Base-by-base conservation (phyloP, 2,329 filamentous ascomycete genomes). In the Pseudogymnoascus sp. region DNA sequence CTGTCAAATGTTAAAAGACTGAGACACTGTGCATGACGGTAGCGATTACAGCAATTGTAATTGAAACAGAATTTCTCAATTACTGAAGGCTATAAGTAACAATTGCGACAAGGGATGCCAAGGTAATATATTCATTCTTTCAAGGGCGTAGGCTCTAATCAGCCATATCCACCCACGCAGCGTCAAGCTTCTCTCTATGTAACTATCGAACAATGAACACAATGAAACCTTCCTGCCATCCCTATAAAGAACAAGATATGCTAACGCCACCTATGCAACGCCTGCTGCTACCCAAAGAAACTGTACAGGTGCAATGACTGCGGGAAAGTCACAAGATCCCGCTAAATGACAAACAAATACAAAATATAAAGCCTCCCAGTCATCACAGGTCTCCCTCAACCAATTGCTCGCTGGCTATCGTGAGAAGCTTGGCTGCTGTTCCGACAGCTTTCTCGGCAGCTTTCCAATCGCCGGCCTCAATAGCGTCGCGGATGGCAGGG, bases 401-500 rank as follows among this genome's bases (percentile, higher is more conserved):
- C 14, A 74, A 43, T 60, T 74, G 73, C 34, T 49, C 66, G 64
- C 71, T 72, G n/a, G 91, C 91, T 60, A 78, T 75, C 62, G 78
- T 79, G 62, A 97, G 77, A 56, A 91, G 86, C 9, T 77, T 77
- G 1, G 91, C 88, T 23, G 90, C 88, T 75, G 88, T 91, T 67
- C 88, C 79, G 31, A 96, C 82, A 72, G 88, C 84, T 62, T 79
- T 75, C 70, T 89, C 85, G 2, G 89, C 89, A 11, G 84, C 74
- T 1, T 76, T 78, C 89, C 88, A 93, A 69, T 96, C 84, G 25
- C 84, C 83, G 3, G 80, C 82, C 66, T 89, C 84, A 42, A 97
- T 80, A 7, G 88, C 87, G 71, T 97, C 93, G 63, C 91, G 83
- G 63, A 97, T 89, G n/a, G 88, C 88, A 0, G 93, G 93, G 77